phyloP scores from a whole-genome alignment of 2,329 filamentous ascomycete genomes.

The Didymella lethalis region DNA sequence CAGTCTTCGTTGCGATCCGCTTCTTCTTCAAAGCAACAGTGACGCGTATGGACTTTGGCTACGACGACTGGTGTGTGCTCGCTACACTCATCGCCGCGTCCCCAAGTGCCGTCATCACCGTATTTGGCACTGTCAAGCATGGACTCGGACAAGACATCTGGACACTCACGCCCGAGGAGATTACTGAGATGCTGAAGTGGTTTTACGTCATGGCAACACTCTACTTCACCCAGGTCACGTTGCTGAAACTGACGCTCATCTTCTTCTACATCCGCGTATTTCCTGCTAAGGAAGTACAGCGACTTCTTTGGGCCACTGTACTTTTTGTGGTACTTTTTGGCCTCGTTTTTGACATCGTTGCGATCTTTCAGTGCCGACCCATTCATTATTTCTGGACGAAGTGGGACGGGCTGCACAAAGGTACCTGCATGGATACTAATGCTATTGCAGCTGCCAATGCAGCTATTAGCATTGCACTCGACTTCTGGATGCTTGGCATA shows the following conservation, averaged over 20 bases:
- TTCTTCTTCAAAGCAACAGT: constrained; percentile 50
- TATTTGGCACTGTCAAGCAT: constrained; percentile 33
- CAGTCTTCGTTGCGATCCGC: constrained; percentile 46
- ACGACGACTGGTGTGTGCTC: constrained; percentile 51
- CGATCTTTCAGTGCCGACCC: constrained; percentile 48
- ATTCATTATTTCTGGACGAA: constrained; percentile 48
- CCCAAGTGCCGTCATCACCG: constrained; percentile 40
- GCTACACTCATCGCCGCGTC: constrained; percentile 31
- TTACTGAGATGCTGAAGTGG: constrained; percentile 55
- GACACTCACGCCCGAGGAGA: constrained; percentile 54
- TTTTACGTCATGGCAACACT: constrained; percentile 49
- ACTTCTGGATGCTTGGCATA: constrained; percentile 47
- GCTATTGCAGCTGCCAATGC: constrained; percentile 45
- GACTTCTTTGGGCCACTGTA: constrained; percentile 37
- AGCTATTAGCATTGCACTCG: constrained; percentile 46
- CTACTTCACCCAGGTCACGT: constrained; percentile 44
- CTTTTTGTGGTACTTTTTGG: constrained; percentile 40
- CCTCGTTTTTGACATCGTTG: constrained; percentile 30
- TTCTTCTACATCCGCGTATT: constrained; percentile 46
- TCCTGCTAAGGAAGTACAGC: constrained; percentile 33
- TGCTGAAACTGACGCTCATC: constrained; percentile 42
- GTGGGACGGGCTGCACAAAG: constrained; percentile 42
- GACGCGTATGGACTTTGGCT: constrained; percentile 46
- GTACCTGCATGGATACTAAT: constrained; percentile 49
- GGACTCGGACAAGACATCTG: constrained; percentile 63